Percentiles rank a stretch among this genome's conserved stretches.
Conservation (phyloP, 73 alveolate species). For the Tetrahymena thermophila region DNA sequence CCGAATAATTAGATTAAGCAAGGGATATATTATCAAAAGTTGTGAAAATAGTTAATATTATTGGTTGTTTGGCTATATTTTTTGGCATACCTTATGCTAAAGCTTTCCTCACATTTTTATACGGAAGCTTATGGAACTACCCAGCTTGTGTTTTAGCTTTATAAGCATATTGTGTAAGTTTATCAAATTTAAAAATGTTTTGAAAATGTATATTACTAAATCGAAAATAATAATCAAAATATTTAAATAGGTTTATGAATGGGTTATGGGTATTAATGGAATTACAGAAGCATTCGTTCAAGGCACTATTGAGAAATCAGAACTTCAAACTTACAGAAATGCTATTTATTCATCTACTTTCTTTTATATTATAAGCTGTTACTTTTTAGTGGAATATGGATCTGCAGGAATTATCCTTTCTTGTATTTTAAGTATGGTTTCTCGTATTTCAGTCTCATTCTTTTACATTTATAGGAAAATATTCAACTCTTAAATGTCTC, state of each 20-base stretch:
- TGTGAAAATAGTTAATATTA: not conserved
- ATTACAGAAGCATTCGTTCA: constrained; percentile 21
- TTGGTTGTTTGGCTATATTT: constrained; percentile 12
- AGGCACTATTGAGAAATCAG: constrained; percentile 6
- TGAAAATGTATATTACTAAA: too few relatives aligned
- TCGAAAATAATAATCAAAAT: not conserved
- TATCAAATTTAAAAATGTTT: not conserved
- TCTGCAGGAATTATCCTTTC: constrained; percentile 17
- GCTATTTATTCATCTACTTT: constrained; percentile 6
- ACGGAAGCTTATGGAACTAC: constrained; percentile 24
- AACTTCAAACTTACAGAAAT: constrained; percentile 17
- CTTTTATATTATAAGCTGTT: not conserved
- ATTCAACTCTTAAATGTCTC: not conserved
- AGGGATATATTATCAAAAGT: not conserved
- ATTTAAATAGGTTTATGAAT: not conserved
- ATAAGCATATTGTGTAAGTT: constrained; percentile 4
- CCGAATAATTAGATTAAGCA: not conserved
- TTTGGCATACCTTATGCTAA: constrained; percentile 26
- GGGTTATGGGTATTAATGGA: constrained; percentile 42
- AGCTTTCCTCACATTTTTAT: constrained; percentile 3
- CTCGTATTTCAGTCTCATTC: constrained; percentile 15
- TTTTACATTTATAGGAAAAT: not conserved
- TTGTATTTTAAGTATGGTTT: constrained; percentile 8
- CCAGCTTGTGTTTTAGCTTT: constrained; percentile 9
- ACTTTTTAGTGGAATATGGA: constrained; percentile 11